A percentile compares a stretch with the other conserved stretches of the same genome.
Conservation (phyloP, 164 flowering plant genomes). For the Santalum album region DNA sequence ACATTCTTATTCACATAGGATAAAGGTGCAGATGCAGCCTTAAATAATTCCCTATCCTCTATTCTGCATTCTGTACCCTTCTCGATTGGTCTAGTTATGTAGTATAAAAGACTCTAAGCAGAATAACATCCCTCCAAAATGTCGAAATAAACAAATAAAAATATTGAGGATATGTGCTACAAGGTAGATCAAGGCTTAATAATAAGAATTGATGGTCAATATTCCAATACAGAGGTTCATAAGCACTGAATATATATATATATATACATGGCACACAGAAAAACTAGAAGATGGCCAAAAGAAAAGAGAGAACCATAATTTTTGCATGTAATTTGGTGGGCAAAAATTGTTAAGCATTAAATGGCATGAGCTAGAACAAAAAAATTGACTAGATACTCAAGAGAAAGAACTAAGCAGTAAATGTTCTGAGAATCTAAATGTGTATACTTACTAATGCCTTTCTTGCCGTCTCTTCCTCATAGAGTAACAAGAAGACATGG, state of each 20-base stretch:
- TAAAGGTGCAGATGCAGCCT: no score
- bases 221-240: neutral
- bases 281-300: no score
- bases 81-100: neutral
- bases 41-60: no score
- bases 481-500: conserved; percentile 13
- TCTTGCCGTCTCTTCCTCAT: conserved; percentile 13
- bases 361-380: no score
- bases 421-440: neutral
- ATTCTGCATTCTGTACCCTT: neutral
- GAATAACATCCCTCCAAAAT: neutral
- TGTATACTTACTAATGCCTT: conserved; percentile 22
- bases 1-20: no score
- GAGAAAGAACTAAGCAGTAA: neutral
- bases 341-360: no score
- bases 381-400: no score
- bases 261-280: no score
- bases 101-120: neutral
- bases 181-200: conserved; percentile 7
- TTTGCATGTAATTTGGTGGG: no score
- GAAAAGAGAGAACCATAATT: no score
- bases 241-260: neutral
- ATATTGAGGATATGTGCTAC: conserved; percentile 21
- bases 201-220: neutral
- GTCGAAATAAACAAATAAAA: neutral